Conservation (phyloP, 2,329 filamentous ascomycete species). For the Phyllosticta capitalensis region DNA sequence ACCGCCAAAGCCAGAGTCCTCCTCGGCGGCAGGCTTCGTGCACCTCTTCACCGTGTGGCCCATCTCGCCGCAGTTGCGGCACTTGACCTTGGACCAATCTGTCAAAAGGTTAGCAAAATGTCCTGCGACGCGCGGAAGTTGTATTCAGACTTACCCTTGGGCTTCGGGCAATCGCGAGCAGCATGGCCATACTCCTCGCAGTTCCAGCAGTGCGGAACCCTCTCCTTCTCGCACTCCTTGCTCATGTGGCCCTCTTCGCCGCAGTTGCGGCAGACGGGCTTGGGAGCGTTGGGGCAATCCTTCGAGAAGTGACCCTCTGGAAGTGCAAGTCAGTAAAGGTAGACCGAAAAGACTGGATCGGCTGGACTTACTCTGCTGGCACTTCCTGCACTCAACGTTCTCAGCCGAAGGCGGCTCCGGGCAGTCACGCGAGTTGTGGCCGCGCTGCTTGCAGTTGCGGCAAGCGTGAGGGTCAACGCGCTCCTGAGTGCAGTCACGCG, state of each 20-base stretch:
- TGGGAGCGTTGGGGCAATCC: slow-evolving; percentile 21
- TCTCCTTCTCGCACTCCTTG: slow-evolving; percentile 28
- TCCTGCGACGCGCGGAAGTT: background rate
- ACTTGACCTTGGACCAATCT: slow-evolving; percentile 40
- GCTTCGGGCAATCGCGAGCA: slow-evolving; percentile 48
- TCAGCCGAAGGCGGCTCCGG: slow-evolving; percentile 37
- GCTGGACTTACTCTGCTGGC: slow-evolving; percentile 43
- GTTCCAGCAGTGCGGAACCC: slow-evolving; percentile 44
- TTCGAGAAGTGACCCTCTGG: slow-evolving; percentile 26
- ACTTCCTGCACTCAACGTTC: slow-evolving; percentile 57
- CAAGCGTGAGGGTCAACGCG: slow-evolving; percentile 56
- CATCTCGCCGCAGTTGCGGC: slow-evolving; percentile 32
- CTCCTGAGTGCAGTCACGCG: slow-evolving; percentile 51
- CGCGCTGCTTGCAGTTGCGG: slow-evolving; percentile 54
- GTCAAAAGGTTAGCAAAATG: background rate
- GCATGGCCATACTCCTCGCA: slow-evolving; percentile 55
- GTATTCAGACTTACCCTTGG: slow-evolving; percentile 23
- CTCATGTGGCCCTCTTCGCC: slow-evolving; percentile 27
- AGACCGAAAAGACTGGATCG: background rate
- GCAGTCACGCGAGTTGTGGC: slow-evolving; percentile 29
- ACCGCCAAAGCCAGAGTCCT: slow-evolving; percentile 1
- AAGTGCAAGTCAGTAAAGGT: background rate
- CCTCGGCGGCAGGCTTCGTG: slow-evolving; percentile 18
- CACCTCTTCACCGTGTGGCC: slow-evolving; percentile 20
- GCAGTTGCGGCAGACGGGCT: slow-evolving; percentile 27